These are phyloP conservation scores for Ganoderma leucocontextum DNA, from an alignment of 1,284 basidiomycete species.

Conservation along the genomic window DNA sequence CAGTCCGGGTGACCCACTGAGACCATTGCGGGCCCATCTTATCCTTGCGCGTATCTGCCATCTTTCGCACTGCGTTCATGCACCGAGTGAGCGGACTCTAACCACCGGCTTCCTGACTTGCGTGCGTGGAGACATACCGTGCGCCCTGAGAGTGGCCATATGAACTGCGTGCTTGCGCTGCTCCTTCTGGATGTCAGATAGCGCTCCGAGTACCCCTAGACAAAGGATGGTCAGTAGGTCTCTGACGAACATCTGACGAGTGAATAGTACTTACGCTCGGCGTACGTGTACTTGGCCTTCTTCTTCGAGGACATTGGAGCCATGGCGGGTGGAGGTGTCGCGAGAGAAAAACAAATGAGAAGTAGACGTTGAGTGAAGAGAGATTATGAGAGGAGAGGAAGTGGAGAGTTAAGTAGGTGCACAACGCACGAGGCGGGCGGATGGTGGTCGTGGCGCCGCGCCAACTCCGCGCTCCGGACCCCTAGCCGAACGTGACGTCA, in stretches of 20 bases:
- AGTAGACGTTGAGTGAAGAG: not conserved
- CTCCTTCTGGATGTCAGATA: constrained; percentile 53
- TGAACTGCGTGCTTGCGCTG: constrained; percentile 54
- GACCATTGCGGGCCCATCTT: constrained; percentile 59
- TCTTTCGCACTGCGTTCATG: constrained; percentile 52
- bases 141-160: constrained; percentile 54
- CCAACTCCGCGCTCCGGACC: not conserved
- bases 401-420: not conserved
- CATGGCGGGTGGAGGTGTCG: constrained; percentile 21
- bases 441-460: not conserved
- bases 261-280: constrained; percentile 51
- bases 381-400: not conserved
- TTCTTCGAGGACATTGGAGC: constrained; percentile 44
- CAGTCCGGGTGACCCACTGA: constrained; percentile 57
- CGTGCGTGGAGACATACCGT: constrained; percentile 43
- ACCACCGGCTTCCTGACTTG: not conserved
- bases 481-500: not conserved
- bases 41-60: constrained; percentile 53
- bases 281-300: constrained; percentile 50
- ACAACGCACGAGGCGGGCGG: not conserved
- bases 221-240: constrained; percentile 8
- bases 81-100: constrained; percentile 1
- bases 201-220: constrained; percentile 55
- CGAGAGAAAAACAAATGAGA: not conserved
- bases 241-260: not conserved